Base-by-base conservation (phyloP, 192 early-diverging fungal genomes). In the Coemansia umbellata region DNA sequence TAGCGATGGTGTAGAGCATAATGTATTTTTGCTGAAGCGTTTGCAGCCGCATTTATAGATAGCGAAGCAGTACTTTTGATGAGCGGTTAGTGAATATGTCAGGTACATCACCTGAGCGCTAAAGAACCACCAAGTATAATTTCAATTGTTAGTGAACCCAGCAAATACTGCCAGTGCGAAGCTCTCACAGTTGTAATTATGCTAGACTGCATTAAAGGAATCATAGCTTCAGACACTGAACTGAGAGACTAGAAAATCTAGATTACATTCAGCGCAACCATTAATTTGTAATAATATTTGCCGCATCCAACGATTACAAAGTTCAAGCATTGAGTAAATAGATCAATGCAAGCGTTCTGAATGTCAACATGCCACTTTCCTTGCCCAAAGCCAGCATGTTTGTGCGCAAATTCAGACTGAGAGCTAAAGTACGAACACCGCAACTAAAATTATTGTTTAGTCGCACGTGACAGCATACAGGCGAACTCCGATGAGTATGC, bases 241-340 rank as follows among this genome's bases (percentile, higher is more conserved):
- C 37, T 8, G 54, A 56, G 14, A 39, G 55, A 5, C 18, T 57
- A 26, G 15, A 17, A 2, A 15, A 6, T 7, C 32, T 64, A 5
- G 27, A 6, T 3, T 51, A 24, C 40, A 64, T 64, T 22, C 55
- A 56, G 28, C 24, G 47, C 4, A 19, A 5, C 17, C 21, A 42
- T n/a, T 35, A 27, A 13, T 47, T 43, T 39, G 21, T 37, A 5
- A 28, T 54, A 2, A 5, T 64, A 13, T 27, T 64, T 2, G 53
- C 62, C 10, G 62, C 62, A 18, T 57, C 53, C 0, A 54, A 64
- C 35, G 54, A 64, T 19, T 8, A n/a, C 13, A 64, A 39, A 24
- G 62, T 49, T n/a, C 35, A 28, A 13, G 22, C 8, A 11, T 30
- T 57, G 14, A 52, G 49, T 35, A 32, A 28, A 4, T 11, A 24